phyloP scores from a whole-genome alignment of 305 asterid species.

The Fraxinus dipetala region DNA sequence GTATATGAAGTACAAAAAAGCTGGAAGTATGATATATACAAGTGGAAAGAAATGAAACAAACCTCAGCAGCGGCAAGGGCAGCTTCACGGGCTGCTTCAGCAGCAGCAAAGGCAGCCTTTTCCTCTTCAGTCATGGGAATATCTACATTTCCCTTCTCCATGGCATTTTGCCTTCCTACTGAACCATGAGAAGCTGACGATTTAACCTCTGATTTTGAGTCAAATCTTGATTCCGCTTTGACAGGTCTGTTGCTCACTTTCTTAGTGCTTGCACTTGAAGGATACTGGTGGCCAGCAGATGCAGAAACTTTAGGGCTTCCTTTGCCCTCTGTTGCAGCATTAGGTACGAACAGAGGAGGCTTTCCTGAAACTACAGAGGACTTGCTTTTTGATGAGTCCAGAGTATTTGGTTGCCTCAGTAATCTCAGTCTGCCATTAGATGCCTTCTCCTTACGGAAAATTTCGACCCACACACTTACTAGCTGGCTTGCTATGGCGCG shows the following conservation, averaged over 20 bases:
- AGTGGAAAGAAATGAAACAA: conserved; percentile 27
- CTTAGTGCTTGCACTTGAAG: conserved; percentile 38
- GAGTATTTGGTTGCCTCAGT: conserved; percentile 47
- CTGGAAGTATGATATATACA: neutral
- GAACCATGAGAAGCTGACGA: conserved; percentile 57
- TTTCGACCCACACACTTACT: conserved; percentile 91
- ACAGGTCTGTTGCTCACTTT: conserved; percentile 39
- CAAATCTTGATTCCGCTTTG: conserved; percentile 37
- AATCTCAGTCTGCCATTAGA: conserved; percentile 59
- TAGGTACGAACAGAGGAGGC: conserved; percentile 62
- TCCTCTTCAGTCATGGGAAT: conserved; percentile 85
- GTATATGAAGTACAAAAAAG: conserved; percentile 3
- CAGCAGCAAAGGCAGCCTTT: conserved; percentile 84
- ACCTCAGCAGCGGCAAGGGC: conserved; percentile 98
- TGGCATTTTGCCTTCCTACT: conserved; percentile 39
- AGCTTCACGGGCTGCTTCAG: conserved; percentile 93
- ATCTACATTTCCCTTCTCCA: conserved; percentile 47
- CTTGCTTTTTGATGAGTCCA: conserved; percentile 57
- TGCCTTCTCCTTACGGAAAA: conserved; percentile 96
- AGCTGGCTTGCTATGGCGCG: conserved; percentile 99
- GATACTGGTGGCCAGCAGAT: conserved; percentile 33
- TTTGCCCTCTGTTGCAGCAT: conserved; percentile 35
- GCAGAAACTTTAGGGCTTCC: conserved; percentile 37
- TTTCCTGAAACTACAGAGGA: conserved; percentile 50
- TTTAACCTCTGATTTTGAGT: conserved; percentile 45